A percentile compares a stretch with the other conserved stretches of the same genome.
Evolutionary conservation across 2,329 filamentous ascomycete genomes (phyloP).

Genomic region (Fusarium neocosmosporiellum): DNA sequence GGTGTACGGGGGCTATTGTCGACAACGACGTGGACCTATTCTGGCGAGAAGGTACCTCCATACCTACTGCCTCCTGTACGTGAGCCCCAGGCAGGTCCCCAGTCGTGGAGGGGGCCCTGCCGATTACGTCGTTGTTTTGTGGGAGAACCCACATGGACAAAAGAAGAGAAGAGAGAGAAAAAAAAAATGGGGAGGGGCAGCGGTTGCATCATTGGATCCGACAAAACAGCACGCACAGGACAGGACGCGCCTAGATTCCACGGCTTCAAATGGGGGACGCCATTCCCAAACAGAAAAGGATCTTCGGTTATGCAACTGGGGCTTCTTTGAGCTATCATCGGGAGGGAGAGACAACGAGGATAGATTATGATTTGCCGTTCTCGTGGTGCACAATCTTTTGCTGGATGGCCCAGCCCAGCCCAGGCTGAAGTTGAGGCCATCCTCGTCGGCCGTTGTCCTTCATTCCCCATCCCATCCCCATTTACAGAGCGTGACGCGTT

Average conservation of each 20-base stretch:
- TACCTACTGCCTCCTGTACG: background rate
- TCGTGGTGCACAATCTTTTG: background rate
- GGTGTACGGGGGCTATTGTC: constrained; percentile 4
- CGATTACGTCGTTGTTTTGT: constrained; percentile 39
- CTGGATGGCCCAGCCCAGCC: background rate
- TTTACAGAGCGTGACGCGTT: background rate
- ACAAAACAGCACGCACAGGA: constrained; percentile 7
- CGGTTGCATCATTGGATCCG: constrained; percentile 42
- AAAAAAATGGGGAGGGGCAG: constrained; percentile 21
- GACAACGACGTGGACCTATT: constrained; percentile 3
- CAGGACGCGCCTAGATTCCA: constrained; percentile 30
- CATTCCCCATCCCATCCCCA: background rate
- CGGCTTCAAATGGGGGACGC: constrained; percentile 36
- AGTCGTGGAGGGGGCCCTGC: constrained; percentile 27
- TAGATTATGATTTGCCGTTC: background rate
- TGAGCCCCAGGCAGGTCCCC: constrained; percentile 2
- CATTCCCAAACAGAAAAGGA: constrained; percentile 30
- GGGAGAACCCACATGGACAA: constrained; percentile 27
- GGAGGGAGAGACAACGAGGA: background rate
- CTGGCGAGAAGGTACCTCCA: background rate
- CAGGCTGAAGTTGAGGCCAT: constrained; percentile 2
- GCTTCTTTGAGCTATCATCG: constrained; percentile 2
- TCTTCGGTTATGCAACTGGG: constrained; percentile 6
- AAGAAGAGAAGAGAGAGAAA: constrained; percentile 15
- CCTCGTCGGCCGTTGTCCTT: background rate